Evolutionary conservation across 805 yeast genomes (phyloP).

Genomic region (Wickerhamomyces strasburgensis): DNA sequence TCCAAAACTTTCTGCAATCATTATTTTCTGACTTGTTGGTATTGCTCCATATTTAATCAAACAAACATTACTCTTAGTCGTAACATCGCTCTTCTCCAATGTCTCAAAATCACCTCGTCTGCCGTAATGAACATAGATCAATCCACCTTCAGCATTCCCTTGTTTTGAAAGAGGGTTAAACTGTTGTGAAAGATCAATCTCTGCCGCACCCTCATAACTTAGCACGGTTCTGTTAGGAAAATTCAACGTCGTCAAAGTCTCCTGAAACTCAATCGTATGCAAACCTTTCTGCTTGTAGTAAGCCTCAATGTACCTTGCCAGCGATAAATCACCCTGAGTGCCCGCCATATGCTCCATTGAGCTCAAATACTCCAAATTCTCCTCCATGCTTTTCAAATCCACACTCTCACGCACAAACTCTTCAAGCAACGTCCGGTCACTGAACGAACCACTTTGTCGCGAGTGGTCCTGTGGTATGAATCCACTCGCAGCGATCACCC

Average conservation of each 20-base stretch:
- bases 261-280: constrained; percentile 42
- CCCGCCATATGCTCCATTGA: constrained; percentile 78
- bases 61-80: constrained; percentile 45
- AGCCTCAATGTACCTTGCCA: constrained; percentile 60
- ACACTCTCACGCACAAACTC: constrained; percentile 46
- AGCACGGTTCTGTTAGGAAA: constrained; percentile 46
- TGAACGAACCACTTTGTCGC: constrained; percentile 51
- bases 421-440: constrained; percentile 50
- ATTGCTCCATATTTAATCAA: constrained; percentile 54
- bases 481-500: constrained; percentile 54
- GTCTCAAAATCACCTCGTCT: constrained; percentile 44
- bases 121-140: constrained; percentile 69
- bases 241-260: constrained; percentile 53
- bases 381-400: constrained; percentile 37
- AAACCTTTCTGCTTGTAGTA: constrained; percentile 57
- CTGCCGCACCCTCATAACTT: constrained; percentile 21
- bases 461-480: constrained; percentile 40
- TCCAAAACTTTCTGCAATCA: constrained; percentile 50
- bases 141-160: constrained; percentile 49
- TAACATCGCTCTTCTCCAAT: constrained; percentile 34
- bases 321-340: constrained; percentile 74
- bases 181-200: constrained; percentile 34
- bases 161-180: constrained; percentile 66
- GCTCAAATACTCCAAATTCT: constrained; percentile 21
- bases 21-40: constrained; percentile 46